Base-by-base conservation (phyloP, 129 eudicot species). In the Flaveria linearis region DNA sequence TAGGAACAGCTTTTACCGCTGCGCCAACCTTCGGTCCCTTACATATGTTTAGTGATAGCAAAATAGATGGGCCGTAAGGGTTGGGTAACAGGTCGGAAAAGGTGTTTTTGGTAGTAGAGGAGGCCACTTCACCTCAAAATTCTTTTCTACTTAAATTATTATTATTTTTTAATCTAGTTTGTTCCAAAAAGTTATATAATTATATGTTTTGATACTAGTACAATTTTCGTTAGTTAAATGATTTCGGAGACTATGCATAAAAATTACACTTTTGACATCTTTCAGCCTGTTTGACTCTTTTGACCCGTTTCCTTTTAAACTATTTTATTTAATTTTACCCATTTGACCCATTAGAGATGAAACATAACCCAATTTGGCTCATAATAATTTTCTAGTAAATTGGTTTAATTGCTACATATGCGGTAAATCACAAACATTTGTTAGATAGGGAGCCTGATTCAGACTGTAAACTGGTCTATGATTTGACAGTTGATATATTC, bases 391-490 rank as follows among this genome's bases (percentile, higher is more conserved):
- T 14, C 20, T 3, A 7, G 14, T 16, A 56, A 22, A 22, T 58
- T 23, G 16, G 65, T 58, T 18, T n/a, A 58, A 23, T 58, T 23
- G 36, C 33, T 2, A 23, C 65, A 11, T 58, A 53, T 23, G 36
- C 36, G 1, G 14, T 49, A 11, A 42, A 60, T 42, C 46, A 60
- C 68, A 74, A 42, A 15, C 30, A 62, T 41, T 36, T 18, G 3
- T 78, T 45, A 30, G 60, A 47, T 53, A 18, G 0, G 12, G 65
- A 50, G 58, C 58, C 55, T 36, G 49, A 55, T 15, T 36, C 0
- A 51, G 65, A 18, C 67, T 50, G 15, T 25, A 71, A 33, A 45
- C 49, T 46, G 70, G 55, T 74, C 13, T 56, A 14, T 74, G 70
- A 60, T 17, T 74, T 61, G 2, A 9, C 14, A 15, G 18, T 74